Evolutionary conservation across 1,139 yeast genomes (phyloP), one percentile per base, ranked within the genome.

Genomic region (Kazachstania sp.): DNA sequence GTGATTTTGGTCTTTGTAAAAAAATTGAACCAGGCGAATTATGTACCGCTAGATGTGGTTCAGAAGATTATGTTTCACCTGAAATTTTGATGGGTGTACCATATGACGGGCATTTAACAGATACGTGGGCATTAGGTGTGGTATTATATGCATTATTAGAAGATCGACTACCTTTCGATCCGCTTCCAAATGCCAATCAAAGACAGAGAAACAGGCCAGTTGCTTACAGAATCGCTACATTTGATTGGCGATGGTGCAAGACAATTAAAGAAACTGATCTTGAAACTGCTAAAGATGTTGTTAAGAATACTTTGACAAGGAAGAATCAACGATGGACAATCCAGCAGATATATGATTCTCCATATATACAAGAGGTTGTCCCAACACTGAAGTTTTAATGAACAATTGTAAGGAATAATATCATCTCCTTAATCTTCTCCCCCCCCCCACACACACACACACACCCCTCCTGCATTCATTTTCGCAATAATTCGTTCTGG

Each of bases 71-170:
- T 57, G 95, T 92, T 2, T 82, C 96, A 0, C 98, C 97, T 0
- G 98, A 92, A 63, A 70, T 92, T 34, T 70, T 92, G 38, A 79
- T 92, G 81, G 97, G 97, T 0, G 73, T 86, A 49, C 82, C 86
- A 18, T 92, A 92, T 61, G 90, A 90, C 60, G 98, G 98, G 3
- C 76, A 84, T 47, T 78, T 86, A 53, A 83, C 94, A 39, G 98
- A 92, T 61, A 74, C 92, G n/a, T 92, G 98, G 98, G 86, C 97
- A 1, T 67, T 88, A 7, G 98, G 97, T 1, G 97, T 90, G 4
- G 71, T 88, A n/a, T 67, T 88, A 1, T 92, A 88, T 61, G 78
- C 95, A 1, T 67, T 90, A 34, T 67, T 92, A 58, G 98, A 92
- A 58, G 81, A 86, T 45, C 66, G 96, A 47, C 71, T 92, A 45